Base-by-base conservation (phyloP, 306 rosid genomes). In the Boehmeria nivea region DNA sequence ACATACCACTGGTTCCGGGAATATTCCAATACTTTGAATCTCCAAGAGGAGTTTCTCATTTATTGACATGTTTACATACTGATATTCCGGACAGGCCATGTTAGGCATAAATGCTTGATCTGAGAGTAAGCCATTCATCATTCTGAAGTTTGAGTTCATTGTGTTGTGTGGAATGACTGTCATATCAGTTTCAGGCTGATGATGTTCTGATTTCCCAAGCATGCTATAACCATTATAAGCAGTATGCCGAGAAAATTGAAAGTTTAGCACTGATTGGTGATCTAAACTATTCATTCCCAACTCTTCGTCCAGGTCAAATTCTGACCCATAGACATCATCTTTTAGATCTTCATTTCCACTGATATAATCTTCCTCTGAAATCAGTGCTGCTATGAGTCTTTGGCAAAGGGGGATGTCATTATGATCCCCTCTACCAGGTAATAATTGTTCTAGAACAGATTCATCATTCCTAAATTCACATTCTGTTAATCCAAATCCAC, bases 1-100 rank as follows among this genome's bases (percentile, higher is more conserved):
- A 77, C 87, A 34, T 76, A 93, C 99, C 90, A 75, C 79, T 14
- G 79, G 72, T 23, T 81, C 90, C 19, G 84, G 94, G 67, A 73
- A 77, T 61, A 93, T 72, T 68, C 89, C 99, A 65, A 93, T 72
- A 59, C 96, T 88, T 60, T 75, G 95, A 75, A 93, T 78, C 81
- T 93, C 99, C 83, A 88, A 71, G 36, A 93, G 84, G 76, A 93
- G 79, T 72, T 76, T 93, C 55, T 88, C 94, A 73, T 88, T 81
- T 57, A 93, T 55, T 53, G 70, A 69, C 80, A 83, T 69, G 74
- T 63, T 70, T 61, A 74, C 86, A 66, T 84, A 90, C 55, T 80
- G 91, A 48, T 70, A 71, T 65, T 91, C 99, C 52, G 96, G 75
- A 67, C 82, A 75, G 57, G 72, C 31, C 60, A 61, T 60, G 56